Percentiles rank a stretch among this genome's conserved stretches.
Evolutionary conservation across 306 rosid species (phyloP).

Genomic region (Abrus pulchellus): DNA sequence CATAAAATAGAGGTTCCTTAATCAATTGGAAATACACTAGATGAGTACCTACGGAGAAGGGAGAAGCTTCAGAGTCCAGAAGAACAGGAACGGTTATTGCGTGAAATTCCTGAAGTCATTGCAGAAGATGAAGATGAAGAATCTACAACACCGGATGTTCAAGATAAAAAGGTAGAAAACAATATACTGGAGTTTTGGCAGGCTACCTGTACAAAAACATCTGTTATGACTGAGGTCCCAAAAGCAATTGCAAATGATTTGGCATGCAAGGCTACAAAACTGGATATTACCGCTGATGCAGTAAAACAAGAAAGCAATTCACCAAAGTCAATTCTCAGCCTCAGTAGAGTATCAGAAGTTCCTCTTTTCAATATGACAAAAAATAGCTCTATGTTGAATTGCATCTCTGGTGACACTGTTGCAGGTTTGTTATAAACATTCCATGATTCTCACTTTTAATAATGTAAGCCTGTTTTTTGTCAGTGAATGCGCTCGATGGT

Average conservation of each 20-base stretch:
- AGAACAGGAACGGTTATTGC: slow-evolving; percentile 74
- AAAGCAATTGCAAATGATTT: slow-evolving; percentile 56
- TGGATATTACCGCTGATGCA: slow-evolving; percentile 41
- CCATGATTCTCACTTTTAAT: not conserved
- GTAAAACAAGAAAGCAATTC: slow-evolving; percentile 52
- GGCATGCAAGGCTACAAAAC: slow-evolving; percentile 41
- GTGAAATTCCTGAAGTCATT: slow-evolving; percentile 71
- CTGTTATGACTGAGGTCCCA: slow-evolving; percentile 57
- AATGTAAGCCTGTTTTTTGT: slow-evolving; percentile 9
- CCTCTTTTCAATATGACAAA: slow-evolving; percentile 48
- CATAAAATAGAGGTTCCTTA: slow-evolving; percentile 59
- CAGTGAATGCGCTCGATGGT: slow-evolving; percentile 23
- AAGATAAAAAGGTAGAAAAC: slow-evolving; percentile 51
- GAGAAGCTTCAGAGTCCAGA: slow-evolving; percentile 70
- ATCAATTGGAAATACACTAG: slow-evolving; percentile 64
- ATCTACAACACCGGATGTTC: slow-evolving; percentile 44
- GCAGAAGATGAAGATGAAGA: slow-evolving; percentile 68
- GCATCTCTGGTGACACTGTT: slow-evolving; percentile 43
- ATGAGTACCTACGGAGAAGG: slow-evolving; percentile 72
- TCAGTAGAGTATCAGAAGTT: slow-evolving; percentile 53
- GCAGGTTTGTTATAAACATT: slow-evolving; percentile 61
- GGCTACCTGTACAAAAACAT: slow-evolving; percentile 53
- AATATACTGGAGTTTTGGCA: slow-evolving; percentile 54
- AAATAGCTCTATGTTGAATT: slow-evolving; percentile 44
- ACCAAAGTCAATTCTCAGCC: slow-evolving; percentile 56